A percentile compares a stretch with the other conserved stretches of the same genome.
Conservation (phyloP, 2,329 filamentous ascomycete genomes). For the Cordyceps cateniannulata region DNA sequence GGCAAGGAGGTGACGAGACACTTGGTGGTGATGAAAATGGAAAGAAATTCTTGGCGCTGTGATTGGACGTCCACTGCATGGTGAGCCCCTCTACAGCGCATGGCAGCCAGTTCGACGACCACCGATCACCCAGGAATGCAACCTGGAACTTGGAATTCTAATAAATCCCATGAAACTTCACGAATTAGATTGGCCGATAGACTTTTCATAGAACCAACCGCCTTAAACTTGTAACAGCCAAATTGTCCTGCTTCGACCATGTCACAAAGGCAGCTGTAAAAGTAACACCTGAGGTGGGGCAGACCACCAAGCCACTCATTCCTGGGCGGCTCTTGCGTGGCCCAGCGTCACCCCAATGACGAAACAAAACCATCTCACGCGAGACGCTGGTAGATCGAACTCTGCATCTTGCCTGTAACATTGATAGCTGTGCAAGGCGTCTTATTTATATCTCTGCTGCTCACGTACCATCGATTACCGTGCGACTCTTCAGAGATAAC, state of each 20-base stretch:
- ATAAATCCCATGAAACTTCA: no score
- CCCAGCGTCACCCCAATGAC: constrained; percentile 13
- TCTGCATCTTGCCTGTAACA: background rate
- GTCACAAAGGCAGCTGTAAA: background rate
- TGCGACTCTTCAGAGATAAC: background rate
- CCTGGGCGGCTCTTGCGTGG: constrained; percentile 8
- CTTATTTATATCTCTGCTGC: background rate
- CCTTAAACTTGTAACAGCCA: background rate
- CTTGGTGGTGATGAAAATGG: background rate
- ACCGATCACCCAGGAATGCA: background rate
- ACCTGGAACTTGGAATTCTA: no score
- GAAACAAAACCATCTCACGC: constrained; percentile 13
- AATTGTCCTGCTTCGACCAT: background rate
- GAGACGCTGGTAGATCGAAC: background rate
- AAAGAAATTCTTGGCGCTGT: constrained; percentile 9
- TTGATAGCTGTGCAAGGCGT: background rate
- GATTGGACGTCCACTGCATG: background rate
- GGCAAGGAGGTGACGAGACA: background rate
- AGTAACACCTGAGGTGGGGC: constrained; percentile 7
- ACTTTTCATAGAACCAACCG: no score
- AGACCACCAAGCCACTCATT: constrained; percentile 6
- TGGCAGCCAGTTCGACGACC: background rate
- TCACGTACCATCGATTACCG: background rate
- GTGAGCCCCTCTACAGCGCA: background rate
- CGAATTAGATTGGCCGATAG: no score